A percentile compares a stretch with the other conserved stretches of the same genome.
These are phyloP conservation scores for Zygosaccharomyces kombuchaensis DNA, from an alignment of 805 yeast species.

Conservation along the genomic window DNA sequence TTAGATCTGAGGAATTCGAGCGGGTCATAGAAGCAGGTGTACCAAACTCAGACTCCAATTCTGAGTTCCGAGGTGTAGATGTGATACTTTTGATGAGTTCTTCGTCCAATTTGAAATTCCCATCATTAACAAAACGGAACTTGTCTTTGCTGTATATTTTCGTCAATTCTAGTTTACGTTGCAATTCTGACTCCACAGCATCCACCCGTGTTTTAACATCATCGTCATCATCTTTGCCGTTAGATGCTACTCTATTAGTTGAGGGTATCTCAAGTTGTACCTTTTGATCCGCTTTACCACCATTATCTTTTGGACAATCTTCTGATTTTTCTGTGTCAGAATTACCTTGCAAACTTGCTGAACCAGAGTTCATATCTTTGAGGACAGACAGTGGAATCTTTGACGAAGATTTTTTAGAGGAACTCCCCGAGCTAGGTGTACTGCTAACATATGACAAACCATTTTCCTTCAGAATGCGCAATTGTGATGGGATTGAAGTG, in stretches of 20 bases:
- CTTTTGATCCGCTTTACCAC: neutral
- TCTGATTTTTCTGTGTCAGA: conserved; percentile 10
- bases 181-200: conserved; percentile 19
- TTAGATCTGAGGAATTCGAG: conserved; percentile 7
- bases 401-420: conserved; percentile 27
- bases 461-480: conserved; percentile 38
- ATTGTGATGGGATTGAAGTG: conserved; percentile 38
- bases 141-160: conserved; percentile 31
- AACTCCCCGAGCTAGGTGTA: conserved; percentile 25
- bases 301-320: conserved; percentile 6
- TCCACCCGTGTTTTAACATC: neutral
- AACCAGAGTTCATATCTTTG: conserved; percentile 12
- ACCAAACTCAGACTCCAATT: conserved; percentile 4
- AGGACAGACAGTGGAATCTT: conserved; percentile 22
- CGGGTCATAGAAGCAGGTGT: conserved; percentile 6
- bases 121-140: conserved; percentile 34
- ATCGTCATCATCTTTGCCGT: neutral
- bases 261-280: neutral
- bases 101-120: conserved; percentile 33
- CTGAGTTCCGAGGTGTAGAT: conserved; percentile 19
- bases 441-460: conserved; percentile 32
- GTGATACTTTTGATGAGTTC: conserved; percentile 31
- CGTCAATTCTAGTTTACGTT: conserved; percentile 28
- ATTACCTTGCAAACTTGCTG: neutral
- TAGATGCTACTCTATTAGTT: neutral